These are phyloP conservation scores for Phytophthora agathidicida DNA, from an alignment of 352 stramenopile genomes.

Conservation along the genomic window DNA sequence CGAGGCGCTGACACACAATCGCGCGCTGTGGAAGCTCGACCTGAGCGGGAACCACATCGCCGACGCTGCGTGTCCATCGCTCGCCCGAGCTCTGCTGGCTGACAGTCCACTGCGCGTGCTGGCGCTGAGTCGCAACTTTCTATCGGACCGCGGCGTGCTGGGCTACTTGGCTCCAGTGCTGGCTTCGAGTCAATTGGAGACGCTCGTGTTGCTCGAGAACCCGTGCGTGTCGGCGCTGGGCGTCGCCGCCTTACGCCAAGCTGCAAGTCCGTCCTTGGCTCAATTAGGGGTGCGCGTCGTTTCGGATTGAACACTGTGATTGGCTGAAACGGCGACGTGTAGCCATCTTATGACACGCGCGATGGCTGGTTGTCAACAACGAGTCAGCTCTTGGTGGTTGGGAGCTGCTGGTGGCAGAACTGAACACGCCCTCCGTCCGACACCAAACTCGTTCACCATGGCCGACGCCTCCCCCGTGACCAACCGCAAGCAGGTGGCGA, in stretches of 20 bases:
- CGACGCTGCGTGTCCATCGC: slow-evolving; percentile 49
- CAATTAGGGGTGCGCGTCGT: slow-evolving; percentile 24
- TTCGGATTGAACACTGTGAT: slow-evolving; percentile 32
- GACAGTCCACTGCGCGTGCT: slow-evolving; percentile 47
- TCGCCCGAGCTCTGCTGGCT: slow-evolving; percentile 44
- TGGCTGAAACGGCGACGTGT: slow-evolving; percentile 34
- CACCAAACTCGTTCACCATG: slow-evolving; percentile 55
- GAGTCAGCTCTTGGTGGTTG: slow-evolving; percentile 9
- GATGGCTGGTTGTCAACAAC: slow-evolving; percentile 30
- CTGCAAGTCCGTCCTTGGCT: slow-evolving; percentile 11
- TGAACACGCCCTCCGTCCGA: slow-evolving; percentile 28
- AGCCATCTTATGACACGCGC: slow-evolving; percentile 2
- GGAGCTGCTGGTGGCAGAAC: slow-evolving; percentile 26
- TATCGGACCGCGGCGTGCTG: slow-evolving; percentile 67
- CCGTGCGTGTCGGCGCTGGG: slow-evolving; percentile 43
- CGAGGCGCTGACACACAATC: slow-evolving; percentile 54
- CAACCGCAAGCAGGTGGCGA: slow-evolving; percentile 96
- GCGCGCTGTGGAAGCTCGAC: slow-evolving; percentile 74
- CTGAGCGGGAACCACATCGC: slow-evolving; percentile 70
- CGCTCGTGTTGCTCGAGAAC: slow-evolving; percentile 58
- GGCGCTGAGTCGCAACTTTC: slow-evolving; percentile 50
- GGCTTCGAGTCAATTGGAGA: slow-evolving; percentile 46
- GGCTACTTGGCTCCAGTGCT: slow-evolving; percentile 54
- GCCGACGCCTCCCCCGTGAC: slow-evolving; percentile 76
- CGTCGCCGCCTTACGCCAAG: slow-evolving; percentile 28